Evolutionary conservation across 2,329 filamentous ascomycete genomes (phyloP).

Genomic region (Calonectria hawksworthii): DNA sequence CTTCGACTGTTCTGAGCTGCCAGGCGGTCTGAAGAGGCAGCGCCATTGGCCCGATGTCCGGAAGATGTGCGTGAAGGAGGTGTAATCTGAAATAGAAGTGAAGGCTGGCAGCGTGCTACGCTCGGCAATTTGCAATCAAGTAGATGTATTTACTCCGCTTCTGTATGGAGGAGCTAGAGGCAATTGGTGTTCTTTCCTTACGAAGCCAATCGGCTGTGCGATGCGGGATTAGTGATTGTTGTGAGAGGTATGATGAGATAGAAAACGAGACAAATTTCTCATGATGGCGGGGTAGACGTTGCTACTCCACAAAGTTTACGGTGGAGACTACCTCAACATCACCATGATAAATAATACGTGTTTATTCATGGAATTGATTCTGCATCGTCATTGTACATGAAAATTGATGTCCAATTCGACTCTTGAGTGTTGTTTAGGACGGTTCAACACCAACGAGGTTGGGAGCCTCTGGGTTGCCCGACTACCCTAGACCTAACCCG

Average conservation of each 20-base stretch:
- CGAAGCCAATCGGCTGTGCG: neutral
- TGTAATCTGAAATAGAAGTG: neutral
- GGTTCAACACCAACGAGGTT: neutral
- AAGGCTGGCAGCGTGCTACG: neutral
- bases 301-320: neutral
- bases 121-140: no score
- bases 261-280: constrained; percentile 11
- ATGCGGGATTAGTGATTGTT: neutral
- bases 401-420: neutral
- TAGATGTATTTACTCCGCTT: neutral
- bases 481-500: neutral
- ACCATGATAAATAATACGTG: neutral
- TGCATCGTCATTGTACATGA: neutral
- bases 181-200: neutral
- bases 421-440: neutral
- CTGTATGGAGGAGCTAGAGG: neutral
- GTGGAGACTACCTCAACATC: neutral
- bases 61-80: neutral
- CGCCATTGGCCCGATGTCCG: constrained; percentile 31
- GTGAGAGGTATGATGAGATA: neutral
- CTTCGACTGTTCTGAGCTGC: constrained; percentile 43
- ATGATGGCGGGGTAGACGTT: constrained; percentile 15
- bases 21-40: constrained; percentile 41
- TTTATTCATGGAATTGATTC: neutral
- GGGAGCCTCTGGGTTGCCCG: neutral